Evolutionary conservation across 2,329 filamentous ascomycete genomes (phyloP), one percentile per base, ranked within the genome.

Genomic region (Xenoacremonium recifei): DNA sequence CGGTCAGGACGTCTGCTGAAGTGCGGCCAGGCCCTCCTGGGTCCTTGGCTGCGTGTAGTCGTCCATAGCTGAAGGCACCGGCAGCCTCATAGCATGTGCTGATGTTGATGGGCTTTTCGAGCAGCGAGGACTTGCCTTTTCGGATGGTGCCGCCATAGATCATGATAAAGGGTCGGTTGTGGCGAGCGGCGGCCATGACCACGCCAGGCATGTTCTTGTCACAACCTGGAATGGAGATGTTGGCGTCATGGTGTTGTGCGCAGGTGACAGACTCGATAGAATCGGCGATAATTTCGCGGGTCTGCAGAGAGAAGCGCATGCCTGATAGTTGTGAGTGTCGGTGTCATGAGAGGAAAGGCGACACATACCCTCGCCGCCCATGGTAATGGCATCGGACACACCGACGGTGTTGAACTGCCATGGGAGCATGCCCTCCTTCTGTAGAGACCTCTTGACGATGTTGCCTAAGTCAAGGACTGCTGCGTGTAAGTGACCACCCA

Each of bases 151-250:
- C 92, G 37, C 92, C 92, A 63, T 96, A 97, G 45, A 97, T 85
- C 90, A 96, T 96, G 61, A 96, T 73, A 35, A 89, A 93, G 4
- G 92, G 92, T 9, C 92, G 80, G 67, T 96, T 96, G 68, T 95
- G 89, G 43, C 92, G 80, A 12, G 88, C 89, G 60, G 93, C 90
- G 1, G 87, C 90, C 84, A 96, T 96, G 49, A 93, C 75, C 13
- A 88, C 85, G 50, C 91, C 91, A 0, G 91, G 91, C 92, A 96
- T 96, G 66, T 96, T 96, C 79, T 96, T 96, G 71, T 96, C 91
- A 64, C 91, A 96, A 10, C 91, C 91, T 0, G 92, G 90, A 54
- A 96, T 92, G 21, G 88, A 84, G 63, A 96, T 91, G 65, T 91
- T 95, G 44, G 90, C 92, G 63, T 96, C 92, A 66, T 96, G 89